phyloP scores from a whole-genome alignment of 768 basidiomycete genomes.

The Auriculariales sp. region DNA sequence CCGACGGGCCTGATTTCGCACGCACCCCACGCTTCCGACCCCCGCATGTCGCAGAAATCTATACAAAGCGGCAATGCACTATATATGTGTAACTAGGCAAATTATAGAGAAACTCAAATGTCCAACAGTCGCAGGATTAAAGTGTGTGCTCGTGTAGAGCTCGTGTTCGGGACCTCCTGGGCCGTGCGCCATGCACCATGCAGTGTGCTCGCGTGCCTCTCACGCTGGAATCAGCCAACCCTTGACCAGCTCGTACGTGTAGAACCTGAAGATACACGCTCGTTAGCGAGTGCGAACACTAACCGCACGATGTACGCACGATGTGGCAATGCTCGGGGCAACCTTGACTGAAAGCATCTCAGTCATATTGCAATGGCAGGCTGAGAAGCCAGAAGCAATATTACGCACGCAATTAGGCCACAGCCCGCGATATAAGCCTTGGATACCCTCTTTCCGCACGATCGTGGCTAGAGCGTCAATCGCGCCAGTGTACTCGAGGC shows the following conservation, averaged over 20 bases:
- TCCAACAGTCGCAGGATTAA: background rate
- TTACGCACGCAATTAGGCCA: conserved; percentile 79
- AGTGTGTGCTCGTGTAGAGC: background rate
- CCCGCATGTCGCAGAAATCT: too few relatives aligned
- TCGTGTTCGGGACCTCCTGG: background rate
- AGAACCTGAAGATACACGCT: conserved; percentile 27
- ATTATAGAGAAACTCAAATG: too few relatives aligned
- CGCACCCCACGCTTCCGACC: too few relatives aligned
- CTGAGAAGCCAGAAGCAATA: conserved; percentile 4
- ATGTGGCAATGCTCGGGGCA: conserved; percentile 79
- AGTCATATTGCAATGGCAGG: background rate
- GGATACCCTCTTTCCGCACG: conserved; percentile 55
- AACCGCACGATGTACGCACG: conserved; percentile 11
- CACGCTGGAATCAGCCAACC: conserved; percentile 32
- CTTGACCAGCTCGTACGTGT: conserved; percentile 62
- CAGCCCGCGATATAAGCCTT: conserved; percentile 69
- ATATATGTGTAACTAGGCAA: too few relatives aligned
- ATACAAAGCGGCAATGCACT: conserved; percentile 1
- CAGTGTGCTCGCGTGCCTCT: too few relatives aligned
- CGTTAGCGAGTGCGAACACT: background rate
- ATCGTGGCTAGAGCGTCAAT: conserved; percentile 62
- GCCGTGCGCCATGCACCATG: background rate
- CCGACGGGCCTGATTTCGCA: too few relatives aligned
- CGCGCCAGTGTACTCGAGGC: conserved; percentile 65
- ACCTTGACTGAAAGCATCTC: conserved; percentile 50